Evolutionary conservation across 2,329 filamentous ascomycete species (phyloP).

Genomic region (Diplocarpon mali): DNA sequence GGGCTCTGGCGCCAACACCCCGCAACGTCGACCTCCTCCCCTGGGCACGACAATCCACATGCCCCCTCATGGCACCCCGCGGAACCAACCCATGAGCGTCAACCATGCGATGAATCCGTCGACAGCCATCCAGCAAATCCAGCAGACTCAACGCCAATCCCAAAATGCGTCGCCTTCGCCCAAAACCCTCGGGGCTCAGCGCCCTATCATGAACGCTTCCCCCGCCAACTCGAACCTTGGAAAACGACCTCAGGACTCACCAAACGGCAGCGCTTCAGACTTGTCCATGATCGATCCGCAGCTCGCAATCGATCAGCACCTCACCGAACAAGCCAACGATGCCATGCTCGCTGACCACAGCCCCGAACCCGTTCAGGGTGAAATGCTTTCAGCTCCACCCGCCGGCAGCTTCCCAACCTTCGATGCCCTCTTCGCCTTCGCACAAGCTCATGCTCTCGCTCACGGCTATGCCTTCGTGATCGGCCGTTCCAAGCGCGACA

Average conservation of each 20-base stretch:
- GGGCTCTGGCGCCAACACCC: constrained; percentile 19
- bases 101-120: constrained; percentile 24
- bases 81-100: constrained; percentile 23
- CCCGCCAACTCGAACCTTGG: constrained; percentile 20
- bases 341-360: constrained; percentile 12
- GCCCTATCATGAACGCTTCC: constrained; percentile 20
- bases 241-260: constrained; percentile 19
- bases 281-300: constrained; percentile 28
- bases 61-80: constrained; percentile 19
- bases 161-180: constrained; percentile 24
- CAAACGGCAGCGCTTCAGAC: constrained; percentile 19
- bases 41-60: constrained; percentile 26
- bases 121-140: not conserved
- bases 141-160: constrained; percentile 21
- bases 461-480: constrained; percentile 60
- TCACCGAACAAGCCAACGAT: constrained; percentile 12
- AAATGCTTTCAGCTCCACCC: constrained; percentile 35
- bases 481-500: constrained; percentile 52
- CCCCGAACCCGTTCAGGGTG: constrained; percentile 18
- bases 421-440: constrained; percentile 53
- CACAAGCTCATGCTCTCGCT: constrained; percentile 53
- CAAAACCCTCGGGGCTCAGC: constrained; percentile 16
- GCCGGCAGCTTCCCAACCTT: constrained; percentile 54
- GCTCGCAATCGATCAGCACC: constrained; percentile 24
- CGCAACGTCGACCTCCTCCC: constrained; percentile 25